Evolutionary conservation across 1,284 basidiomycete species (phyloP), one percentile per base, ranked within the genome.

Genomic region (Neonothopanus nambi): DNA sequence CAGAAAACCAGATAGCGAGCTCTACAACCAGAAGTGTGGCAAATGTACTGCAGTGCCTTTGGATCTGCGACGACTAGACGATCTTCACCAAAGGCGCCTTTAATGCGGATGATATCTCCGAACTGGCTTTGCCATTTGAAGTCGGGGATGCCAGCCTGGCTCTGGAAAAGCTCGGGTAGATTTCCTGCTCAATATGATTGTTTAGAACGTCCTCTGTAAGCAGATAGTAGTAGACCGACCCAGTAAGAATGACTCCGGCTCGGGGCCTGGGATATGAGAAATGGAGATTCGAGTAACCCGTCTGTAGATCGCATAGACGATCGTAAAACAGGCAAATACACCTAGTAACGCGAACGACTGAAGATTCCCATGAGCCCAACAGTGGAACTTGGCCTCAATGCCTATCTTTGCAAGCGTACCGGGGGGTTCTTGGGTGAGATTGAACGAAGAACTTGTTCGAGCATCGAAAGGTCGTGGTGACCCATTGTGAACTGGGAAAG

Each of bases 121-220:
- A 71, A 82, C 48, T 67, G 61, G 23, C 63, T 65, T 58, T 78
- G 75, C 67, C 78, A 81, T 60, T 73, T 77, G 61, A 81, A 77
- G 56, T 83, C 81, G 11, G 73, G 73, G 15, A 70, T 70, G 3
- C 74, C 80, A 8, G 72, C 78, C 59, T 79, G 74, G 54, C 73
- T 75, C 55, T 78, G 77, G 59, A 78, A 76, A 26, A 80, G 65
- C 59, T 82, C 75, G 21, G 70, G 70, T 15, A 82, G 65, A 55
- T 80, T 78, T 3, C 81, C 80, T 81, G 60, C 1, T 51, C 18
- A 43, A 11, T 9, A n/a, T 15, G 37, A 13, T 17, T 3, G n/a
- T 26, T 28, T 17, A 20, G 5, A 4, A 17, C 23, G 23, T 20
- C 17, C 7, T 8, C 5, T 40, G 26, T 4, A 11, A 21, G 12